Evolutionary conservation across 495 filamentous ascomycete species (phyloP).

Genomic region (Penicillium desertorum): DNA sequence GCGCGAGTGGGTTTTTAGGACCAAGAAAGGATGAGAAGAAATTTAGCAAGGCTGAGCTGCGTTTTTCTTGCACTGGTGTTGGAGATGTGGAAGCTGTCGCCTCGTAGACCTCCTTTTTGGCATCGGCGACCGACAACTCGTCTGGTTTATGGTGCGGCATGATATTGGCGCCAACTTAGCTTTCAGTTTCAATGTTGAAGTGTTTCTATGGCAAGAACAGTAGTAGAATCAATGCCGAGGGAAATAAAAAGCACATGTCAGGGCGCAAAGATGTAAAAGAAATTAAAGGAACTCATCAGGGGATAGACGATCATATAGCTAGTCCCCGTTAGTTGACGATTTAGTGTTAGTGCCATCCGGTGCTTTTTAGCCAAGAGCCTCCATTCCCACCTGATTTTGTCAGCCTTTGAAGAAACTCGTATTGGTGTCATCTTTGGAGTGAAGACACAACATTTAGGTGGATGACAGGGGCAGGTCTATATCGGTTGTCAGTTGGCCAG

Average conservation of each 20-base stretch:
- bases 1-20: slow-evolving; percentile 31
- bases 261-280: slow-evolving; percentile 4
- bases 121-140: slow-evolving; percentile 4
- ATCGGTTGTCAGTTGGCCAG: slow-evolving; percentile 7
- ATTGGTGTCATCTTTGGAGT: background rate
- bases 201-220: background rate
- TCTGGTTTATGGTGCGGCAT: slow-evolving; percentile 16
- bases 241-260: slow-evolving; percentile 13
- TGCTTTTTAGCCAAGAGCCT: slow-evolving; percentile 14
- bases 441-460: background rate
- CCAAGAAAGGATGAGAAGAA: slow-evolving; percentile 32
- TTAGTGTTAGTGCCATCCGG: slow-evolving; percentile 11
- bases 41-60: slow-evolving; percentile 32
- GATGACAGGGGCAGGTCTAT: slow-evolving; percentile 4
- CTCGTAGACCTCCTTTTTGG: background rate
- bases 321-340: slow-evolving; percentile 17
- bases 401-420: background rate
- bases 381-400: slow-evolving; percentile 14
- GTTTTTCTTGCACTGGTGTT: slow-evolving; percentile 18
- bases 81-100: slow-evolving; percentile 1
- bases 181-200: background rate
- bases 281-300: slow-evolving; percentile 18
- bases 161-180: slow-evolving; percentile 4
- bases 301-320: slow-evolving; percentile 31
- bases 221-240: background rate